These are phyloP conservation scores for Phoma sp. DNA, from an alignment of 2,329 filamentous ascomycete genomes.

Conservation along the genomic window DNA sequence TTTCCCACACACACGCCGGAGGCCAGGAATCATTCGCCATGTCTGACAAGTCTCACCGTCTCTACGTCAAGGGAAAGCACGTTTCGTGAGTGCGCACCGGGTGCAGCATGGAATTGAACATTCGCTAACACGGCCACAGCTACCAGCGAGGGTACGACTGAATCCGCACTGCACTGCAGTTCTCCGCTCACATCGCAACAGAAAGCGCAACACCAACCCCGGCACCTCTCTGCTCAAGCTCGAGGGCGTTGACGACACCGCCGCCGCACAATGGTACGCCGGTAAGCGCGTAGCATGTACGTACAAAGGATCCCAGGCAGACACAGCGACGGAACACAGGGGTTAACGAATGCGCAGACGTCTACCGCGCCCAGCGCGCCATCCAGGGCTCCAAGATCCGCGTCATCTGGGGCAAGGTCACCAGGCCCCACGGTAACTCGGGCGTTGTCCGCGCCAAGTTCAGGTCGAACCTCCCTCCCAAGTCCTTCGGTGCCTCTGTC, in stretches of 20 bases:
- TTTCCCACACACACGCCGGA: slow-evolving; percentile 34
- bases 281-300: slow-evolving; percentile 94
- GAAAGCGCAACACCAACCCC: slow-evolving; percentile 89
- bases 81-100: slow-evolving; percentile 79
- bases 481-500: slow-evolving; percentile 86
- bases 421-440: slow-evolving; percentile 95
- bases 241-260: slow-evolving; percentile 92
- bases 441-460: slow-evolving; percentile 98
- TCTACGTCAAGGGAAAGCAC: slow-evolving; percentile 79
- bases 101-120: slow-evolving; percentile 52
- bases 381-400: slow-evolving; percentile 98
- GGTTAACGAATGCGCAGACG: slow-evolving; percentile 56
- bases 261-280: slow-evolving; percentile 90
- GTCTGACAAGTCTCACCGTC: slow-evolving; percentile 49
- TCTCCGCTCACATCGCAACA: slow-evolving; percentile 26
- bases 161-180: slow-evolving; percentile 15
- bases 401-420: slow-evolving; percentile 96
- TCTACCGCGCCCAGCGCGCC: slow-evolving; percentile 96
- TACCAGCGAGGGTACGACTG: slow-evolving; percentile 76
- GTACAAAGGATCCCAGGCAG: slow-evolving; percentile 16
- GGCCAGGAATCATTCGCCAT: slow-evolving; percentile 45
- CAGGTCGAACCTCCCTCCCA: slow-evolving; percentile 91
- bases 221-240: slow-evolving; percentile 96
- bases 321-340: slow-evolving; percentile 7
- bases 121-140: slow-evolving; percentile 40